Percentiles rank a stretch among this genome's conserved stretches.
Evolutionary conservation across 2,329 filamentous ascomycete genomes (phyloP).

Genomic region (Herpotrichia juniperi): DNA sequence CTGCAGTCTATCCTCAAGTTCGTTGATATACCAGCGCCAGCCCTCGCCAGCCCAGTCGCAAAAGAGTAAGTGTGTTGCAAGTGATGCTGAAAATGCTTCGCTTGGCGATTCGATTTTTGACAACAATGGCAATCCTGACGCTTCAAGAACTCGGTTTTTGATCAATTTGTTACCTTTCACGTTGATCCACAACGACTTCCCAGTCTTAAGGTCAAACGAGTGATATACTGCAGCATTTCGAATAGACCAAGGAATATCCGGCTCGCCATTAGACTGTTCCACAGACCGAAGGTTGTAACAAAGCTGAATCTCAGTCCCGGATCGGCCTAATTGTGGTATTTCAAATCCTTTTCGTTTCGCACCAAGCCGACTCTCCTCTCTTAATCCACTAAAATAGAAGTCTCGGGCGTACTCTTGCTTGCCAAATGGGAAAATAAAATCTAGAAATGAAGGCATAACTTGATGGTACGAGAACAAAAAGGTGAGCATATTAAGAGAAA

Average conservation of each 20-base stretch:
- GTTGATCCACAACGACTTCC: conserved; percentile 43
- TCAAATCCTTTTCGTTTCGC: conserved; percentile 6
- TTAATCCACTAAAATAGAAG: conserved; percentile 46
- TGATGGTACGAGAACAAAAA: conserved; percentile 37
- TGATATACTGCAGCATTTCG: conserved; percentile 48
- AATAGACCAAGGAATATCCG: conserved; percentile 41
- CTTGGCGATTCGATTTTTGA: conserved; percentile 7
- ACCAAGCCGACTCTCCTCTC: conserved; percentile 30
- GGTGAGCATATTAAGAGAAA: conserved; percentile 22
- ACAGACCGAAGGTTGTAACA: conserved; percentile 51
- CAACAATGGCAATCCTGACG: conserved; percentile 2
- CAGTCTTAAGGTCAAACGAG: conserved; percentile 45
- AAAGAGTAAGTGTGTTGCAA: conserved; percentile 42
- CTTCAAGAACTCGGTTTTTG: conserved; percentile 31
- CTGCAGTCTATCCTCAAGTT: conserved; percentile 41
- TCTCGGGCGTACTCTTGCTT: conserved; percentile 36
- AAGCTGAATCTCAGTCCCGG: conserved; percentile 43
- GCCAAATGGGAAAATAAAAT: conserved; percentile 49
- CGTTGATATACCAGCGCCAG: conserved; percentile 52
- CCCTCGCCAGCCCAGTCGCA: conserved; percentile 48
- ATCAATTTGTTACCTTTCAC: conserved; percentile 47
- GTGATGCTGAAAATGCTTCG: conserved; percentile 22
- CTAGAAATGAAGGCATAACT: conserved; percentile 42
- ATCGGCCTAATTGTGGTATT: conserved; percentile 40
- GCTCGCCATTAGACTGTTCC: conserved; percentile 23